Percentiles rank a stretch among this genome's conserved stretches.
These are phyloP conservation scores for Escovopsis sp. DNA, from an alignment of 2,329 filamentous ascomycete species.

Conservation along the genomic window DNA sequence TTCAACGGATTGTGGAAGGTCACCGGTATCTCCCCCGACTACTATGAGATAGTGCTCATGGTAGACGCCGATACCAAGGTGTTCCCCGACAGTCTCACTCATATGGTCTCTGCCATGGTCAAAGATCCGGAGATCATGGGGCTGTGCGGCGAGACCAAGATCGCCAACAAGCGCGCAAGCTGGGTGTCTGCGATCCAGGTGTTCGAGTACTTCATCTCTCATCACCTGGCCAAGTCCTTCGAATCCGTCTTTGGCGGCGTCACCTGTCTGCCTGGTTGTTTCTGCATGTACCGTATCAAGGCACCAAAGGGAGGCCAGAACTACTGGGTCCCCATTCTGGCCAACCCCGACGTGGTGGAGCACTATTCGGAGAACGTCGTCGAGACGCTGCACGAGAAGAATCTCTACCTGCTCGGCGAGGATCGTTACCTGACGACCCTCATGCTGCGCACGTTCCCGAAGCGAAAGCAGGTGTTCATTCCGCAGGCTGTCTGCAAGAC, in stretches of 20 bases:
- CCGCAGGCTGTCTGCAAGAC: slow-evolving; percentile 99
- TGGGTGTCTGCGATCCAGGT: slow-evolving; percentile 99
- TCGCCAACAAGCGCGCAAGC: slow-evolving; percentile 88
- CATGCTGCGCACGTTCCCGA: slow-evolving; percentile 97
- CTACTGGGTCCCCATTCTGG: slow-evolving; percentile 98
- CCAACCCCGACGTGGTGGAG: slow-evolving; percentile 96
- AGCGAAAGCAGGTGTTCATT: slow-evolving; percentile 96
- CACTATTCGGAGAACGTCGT: slow-evolving; percentile 99
- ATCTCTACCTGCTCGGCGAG: slow-evolving; percentile 77
- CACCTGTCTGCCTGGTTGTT: slow-evolving; percentile 94
- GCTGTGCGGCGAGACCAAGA: slow-evolving; percentile 96
- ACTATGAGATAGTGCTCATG: slow-evolving; percentile 96
- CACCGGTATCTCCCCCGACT: slow-evolving; percentile 94
- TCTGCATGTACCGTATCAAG: slow-evolving; percentile 99
- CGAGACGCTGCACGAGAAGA: slow-evolving; percentile 96
- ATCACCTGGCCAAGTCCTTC: slow-evolving; percentile 92
- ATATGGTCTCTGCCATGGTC: slow-evolving; percentile 99
- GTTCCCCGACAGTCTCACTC: slow-evolving; percentile 93
- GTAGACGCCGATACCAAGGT: slow-evolving; percentile 98
- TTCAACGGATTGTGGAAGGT: slow-evolving; percentile 99
- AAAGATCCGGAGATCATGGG: slow-evolving; percentile 99
- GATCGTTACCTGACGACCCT: slow-evolving; percentile 92
- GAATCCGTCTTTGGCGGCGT: slow-evolving; percentile 98
- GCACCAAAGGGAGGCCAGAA: slow-evolving; percentile 96
- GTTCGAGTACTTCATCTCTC: slow-evolving; percentile 98